Conservation (phyloP, 148 eudicot species). For the Talinum fruticosum region DNA sequence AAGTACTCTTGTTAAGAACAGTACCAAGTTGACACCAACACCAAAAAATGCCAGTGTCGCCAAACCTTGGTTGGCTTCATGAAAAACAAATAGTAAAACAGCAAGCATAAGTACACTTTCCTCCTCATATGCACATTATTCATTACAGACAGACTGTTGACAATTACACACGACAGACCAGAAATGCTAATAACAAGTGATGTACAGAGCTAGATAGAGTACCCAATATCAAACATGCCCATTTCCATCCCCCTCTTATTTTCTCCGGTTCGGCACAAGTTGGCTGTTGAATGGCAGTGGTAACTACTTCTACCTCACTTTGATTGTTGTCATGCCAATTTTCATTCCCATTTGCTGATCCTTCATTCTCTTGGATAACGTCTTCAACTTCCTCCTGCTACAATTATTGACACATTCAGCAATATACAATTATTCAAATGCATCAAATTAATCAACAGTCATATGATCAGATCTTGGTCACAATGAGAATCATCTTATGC, state of each 20-base stretch:
- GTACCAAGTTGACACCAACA: conserved; percentile 83
- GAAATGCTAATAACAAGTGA: too few species aligned
- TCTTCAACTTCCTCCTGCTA: conserved; percentile 9
- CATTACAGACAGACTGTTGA: too few species aligned
- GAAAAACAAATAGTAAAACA: not conserved
- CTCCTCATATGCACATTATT: not conserved
- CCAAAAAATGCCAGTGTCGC: conserved; percentile 89
- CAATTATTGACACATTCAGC: not conserved
- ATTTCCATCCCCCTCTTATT: conserved; percentile 56
- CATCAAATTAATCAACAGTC: not conserved
- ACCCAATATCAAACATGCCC: conserved; percentile 60
- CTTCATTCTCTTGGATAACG: not conserved
- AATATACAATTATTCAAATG: not conserved
- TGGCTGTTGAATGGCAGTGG: not conserved
- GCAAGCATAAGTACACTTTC: not conserved
- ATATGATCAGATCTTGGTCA: too few species aligned
- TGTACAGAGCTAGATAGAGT: too few species aligned
- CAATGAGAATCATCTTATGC: not conserved
- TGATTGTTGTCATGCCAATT: not conserved
- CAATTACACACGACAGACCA: too few species aligned
- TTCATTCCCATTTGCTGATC: not conserved
- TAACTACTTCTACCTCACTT: not conserved
- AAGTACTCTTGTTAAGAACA: conserved; percentile 78
- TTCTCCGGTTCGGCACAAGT: conserved; percentile 12
- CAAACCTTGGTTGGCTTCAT: conserved; percentile 81